Evolutionary conservation across 108 stramenopile species (phyloP).

Genomic region (Cyclostephanos tholiformis): DNA sequence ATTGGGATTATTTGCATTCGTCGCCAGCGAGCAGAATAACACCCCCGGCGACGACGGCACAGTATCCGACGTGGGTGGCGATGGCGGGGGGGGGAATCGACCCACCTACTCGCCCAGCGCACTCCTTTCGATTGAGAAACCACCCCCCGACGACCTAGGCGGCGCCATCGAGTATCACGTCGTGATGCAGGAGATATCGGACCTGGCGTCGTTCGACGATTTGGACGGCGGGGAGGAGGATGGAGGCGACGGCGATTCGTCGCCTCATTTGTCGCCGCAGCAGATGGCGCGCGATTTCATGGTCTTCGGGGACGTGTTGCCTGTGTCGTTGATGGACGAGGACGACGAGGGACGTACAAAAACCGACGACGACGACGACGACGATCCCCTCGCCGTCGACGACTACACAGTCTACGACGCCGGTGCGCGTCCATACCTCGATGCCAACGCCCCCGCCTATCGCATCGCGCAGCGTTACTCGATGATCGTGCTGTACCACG

Average conservation of each 20-base stretch:
- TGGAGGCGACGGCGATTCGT: background rate
- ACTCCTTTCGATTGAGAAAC: background rate
- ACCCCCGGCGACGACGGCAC: background rate
- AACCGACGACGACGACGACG: background rate
- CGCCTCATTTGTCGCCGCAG: constrained; percentile 21
- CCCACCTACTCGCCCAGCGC: constrained; percentile 13
- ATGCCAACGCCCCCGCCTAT: constrained; percentile 30
- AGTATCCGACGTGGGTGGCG: background rate
- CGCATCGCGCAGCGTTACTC: constrained; percentile 50
- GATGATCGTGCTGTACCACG: constrained; percentile 38
- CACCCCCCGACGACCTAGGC: constrained; percentile 18
- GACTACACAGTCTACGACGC: background rate
- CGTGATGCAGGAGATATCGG: constrained; percentile 33
- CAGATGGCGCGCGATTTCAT: constrained; percentile 42
- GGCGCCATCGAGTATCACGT: constrained; percentile 38
- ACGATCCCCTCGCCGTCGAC: background rate
- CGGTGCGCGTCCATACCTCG: constrained; percentile 19
- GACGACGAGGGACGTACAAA: constrained; percentile 25
- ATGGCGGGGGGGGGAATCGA: background rate
- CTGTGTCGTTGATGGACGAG: constrained; percentile 23
- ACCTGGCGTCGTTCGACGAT: constrained; percentile 21
- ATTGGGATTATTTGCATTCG: background rate
- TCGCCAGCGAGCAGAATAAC: too few relatives aligned
- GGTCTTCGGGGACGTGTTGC: constrained; percentile 26
- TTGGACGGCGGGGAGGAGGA: constrained; percentile 1